Evolutionary conservation across 768 basidiomycete genomes (phyloP), one percentile per base, ranked within the genome.

Genomic region (Fistulinella prunicolor): DNA sequence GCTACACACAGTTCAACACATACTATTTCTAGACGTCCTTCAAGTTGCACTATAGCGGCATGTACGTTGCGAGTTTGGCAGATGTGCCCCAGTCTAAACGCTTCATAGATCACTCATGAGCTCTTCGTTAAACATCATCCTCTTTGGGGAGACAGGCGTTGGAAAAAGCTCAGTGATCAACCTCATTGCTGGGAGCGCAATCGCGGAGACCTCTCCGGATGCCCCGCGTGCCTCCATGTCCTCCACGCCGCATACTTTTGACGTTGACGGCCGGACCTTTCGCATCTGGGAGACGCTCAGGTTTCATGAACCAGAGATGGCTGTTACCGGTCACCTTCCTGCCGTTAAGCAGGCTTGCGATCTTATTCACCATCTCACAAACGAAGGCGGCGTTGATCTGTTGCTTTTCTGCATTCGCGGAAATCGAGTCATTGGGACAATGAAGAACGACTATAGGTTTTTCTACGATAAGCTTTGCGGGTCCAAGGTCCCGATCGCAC

Each of bases 381-480:
- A 24, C 5, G 50, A 45, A 13, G 69, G 61, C 1, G 75, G 76
- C 24, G 58, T 78, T 13, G 64, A 64, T 50, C 67, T 77, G 21
- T 59, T 77, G 1, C 60, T 76, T 0, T 77, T 68, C 51, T 68
- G 68, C 53, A 70, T 77, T 17, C 69, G 71, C 4, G 72, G 66
- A 10, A 69, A 72, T 14, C 58, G 72, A 34, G 65, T 75, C 56
- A 70, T 63, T 9, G 68, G 65, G 39, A 61, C 59, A 1, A 59
- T 64, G 35, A 60, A 65, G 43, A 66, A 66, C 49, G 76, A 75
- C 59, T 76, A 73, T 54, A 57, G 59, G 42, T 29, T 75, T 24
- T 74, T 75, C 56, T 62, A 62, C 16, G 66, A 76, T 34, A 65
- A 73, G 9, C 67, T 76, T 12, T 77, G 76, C 47, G 61, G 53